Conservation (phyloP, 805 yeast species). For the Candida sonorensis region DNA sequence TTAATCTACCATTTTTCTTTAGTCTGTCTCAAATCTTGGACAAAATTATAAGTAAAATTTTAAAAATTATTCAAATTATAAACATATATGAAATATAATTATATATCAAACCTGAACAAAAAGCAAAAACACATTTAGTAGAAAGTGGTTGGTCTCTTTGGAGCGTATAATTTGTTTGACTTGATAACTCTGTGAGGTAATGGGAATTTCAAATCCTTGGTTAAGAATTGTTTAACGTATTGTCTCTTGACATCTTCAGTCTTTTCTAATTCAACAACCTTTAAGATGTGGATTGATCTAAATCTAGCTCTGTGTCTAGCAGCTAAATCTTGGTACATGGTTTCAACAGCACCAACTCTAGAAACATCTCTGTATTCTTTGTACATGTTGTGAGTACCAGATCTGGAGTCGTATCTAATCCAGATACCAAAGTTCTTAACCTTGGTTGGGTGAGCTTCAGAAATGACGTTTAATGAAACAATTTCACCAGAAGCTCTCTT, state of each 20-base stretch:
- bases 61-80: too few relatives aligned
- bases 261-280: conserved; percentile 98
- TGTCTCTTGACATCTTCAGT: conserved; percentile 98
- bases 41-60: too few relatives aligned
- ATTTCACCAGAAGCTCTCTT: conserved; percentile 99
- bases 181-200: conserved; percentile 98
- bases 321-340: conserved; percentile 99
- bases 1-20: too few relatives aligned
- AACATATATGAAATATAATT: too few relatives aligned
- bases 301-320: conserved; percentile 99
- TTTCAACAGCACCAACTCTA: conserved; percentile 98
- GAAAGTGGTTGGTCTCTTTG: conserved; percentile 95
- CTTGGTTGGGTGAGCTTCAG: conserved; percentile 96
- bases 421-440: conserved; percentile 99
- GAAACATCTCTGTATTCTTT: conserved; percentile 99
- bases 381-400: conserved; percentile 99
- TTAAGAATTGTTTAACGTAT: conserved; percentile 94
- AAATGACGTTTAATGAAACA: conserved; percentile 84
- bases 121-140: too few relatives aligned
- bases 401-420: conserved; percentile 99
- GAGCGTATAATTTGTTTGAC: conserved; percentile 79
- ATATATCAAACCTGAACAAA: not conserved
- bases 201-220: conserved; percentile 98
- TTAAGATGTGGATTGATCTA: conserved; percentile 98
- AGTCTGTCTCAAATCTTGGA: too few relatives aligned